Percentiles rank a stretch among this genome's conserved stretches.
phyloP scores from a whole-genome alignment of 2,329 filamentous ascomycete species.

The Cytospora mali region DNA sequence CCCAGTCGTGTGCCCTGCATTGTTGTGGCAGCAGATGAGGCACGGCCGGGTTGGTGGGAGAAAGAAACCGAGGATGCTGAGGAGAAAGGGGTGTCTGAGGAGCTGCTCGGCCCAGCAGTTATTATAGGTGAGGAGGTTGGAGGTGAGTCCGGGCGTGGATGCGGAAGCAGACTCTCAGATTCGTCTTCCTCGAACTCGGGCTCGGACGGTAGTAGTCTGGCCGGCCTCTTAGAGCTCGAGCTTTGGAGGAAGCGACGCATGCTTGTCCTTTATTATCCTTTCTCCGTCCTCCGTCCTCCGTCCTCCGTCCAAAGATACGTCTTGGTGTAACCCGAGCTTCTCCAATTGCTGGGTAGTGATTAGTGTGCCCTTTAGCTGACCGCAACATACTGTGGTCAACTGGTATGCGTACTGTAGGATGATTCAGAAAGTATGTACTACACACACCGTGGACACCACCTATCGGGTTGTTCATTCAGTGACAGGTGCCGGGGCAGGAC shows the following conservation, averaged over 20 bases:
- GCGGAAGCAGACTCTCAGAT: slow-evolving; percentile 1
- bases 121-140: neutral
- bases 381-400: no score
- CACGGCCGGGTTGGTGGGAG: neutral
- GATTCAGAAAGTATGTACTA: no score
- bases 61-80: neutral
- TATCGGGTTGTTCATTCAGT: neutral
- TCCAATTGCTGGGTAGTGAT: neutral
- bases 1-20: slow-evolving; percentile 38
- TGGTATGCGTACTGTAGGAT: no score
- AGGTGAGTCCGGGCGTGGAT: neutral
- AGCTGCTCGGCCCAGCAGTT: neutral
- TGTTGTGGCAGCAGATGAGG: neutral
- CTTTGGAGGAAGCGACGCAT: neutral
- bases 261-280: neutral
- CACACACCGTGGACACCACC: no score
- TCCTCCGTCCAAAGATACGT: neutral
- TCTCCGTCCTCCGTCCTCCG: neutral
- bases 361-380: neutral
- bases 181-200: slow-evolving; percentile 3
- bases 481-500: neutral
- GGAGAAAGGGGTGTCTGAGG: neutral
- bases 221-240: neutral
- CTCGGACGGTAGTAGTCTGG: slow-evolving; percentile 1
- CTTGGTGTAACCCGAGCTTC: neutral